Percentiles rank a stretch among this genome's conserved stretches.
Evolutionary conservation across 139 green algal genomes (phyloP).

Genomic region (Nannochloris sp.): DNA sequence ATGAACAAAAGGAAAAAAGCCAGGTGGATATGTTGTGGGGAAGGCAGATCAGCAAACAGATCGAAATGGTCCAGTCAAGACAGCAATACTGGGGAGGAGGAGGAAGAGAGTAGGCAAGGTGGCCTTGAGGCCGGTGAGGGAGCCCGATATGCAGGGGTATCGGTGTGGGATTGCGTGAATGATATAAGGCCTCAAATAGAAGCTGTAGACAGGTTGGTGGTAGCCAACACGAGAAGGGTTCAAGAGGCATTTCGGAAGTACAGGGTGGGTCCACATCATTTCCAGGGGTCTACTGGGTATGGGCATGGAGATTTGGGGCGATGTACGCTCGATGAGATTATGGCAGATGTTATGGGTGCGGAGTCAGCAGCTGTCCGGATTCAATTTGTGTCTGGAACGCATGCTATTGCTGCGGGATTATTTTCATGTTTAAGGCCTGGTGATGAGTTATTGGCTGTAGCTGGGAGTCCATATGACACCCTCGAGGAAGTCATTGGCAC

Average conservation of each 20-base stretch:
- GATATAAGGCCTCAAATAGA: conserved; percentile 34
- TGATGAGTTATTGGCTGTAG: conserved; percentile 79
- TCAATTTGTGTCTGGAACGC: conserved; percentile 84
- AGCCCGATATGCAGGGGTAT: neutral
- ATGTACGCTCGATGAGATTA: conserved; percentile 70
- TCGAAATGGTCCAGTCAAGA: conserved; percentile 38
- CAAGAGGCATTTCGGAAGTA: conserved; percentile 49
- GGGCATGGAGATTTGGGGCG: conserved; percentile 84
- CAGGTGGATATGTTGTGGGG: conserved; percentile 3
- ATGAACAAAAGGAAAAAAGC: too few species aligned
- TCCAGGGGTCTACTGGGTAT: conserved; percentile 84
- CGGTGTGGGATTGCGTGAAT: conserved; percentile 14
- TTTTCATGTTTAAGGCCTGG: conserved; percentile 78
- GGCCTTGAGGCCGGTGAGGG: neutral
- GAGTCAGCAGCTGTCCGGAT: conserved; percentile 79
- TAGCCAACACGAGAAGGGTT: conserved; percentile 54
- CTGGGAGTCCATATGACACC: conserved; percentile 90
- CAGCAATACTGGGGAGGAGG: conserved; percentile 11
- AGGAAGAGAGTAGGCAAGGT: neutral
- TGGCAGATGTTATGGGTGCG: conserved; percentile 78
- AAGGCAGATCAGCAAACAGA: conserved; percentile 54
- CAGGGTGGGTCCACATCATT: conserved; percentile 80
- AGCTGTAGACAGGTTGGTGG: conserved; percentile 58
- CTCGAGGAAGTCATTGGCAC: conserved; percentile 92
- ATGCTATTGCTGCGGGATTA: conserved; percentile 81